Conservation (phyloP, 345 rosid species). For the Ceriops tagal region DNA sequence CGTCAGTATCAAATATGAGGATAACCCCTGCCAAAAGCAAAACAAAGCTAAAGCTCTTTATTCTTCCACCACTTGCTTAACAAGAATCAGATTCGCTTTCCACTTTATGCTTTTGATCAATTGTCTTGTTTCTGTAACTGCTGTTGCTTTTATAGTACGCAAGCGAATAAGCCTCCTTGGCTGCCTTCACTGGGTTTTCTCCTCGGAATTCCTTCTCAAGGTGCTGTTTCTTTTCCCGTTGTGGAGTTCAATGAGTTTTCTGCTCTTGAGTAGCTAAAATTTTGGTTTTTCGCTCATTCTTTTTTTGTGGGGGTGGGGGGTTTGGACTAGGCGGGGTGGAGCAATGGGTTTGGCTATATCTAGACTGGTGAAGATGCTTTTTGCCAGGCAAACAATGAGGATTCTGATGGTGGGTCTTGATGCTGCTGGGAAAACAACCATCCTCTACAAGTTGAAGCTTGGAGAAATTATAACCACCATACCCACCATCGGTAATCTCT, state of each 20-base stretch:
- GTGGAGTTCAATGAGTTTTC: background rate
- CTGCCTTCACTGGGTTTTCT: conserved; percentile 13
- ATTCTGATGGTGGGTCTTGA: conserved; percentile 78
- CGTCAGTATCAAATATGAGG: background rate
- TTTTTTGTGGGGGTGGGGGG: too few relatives aligned
- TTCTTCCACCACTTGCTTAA: conserved; percentile 23
- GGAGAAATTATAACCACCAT: conserved; percentile 72
- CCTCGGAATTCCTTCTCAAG: background rate
- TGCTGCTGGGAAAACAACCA: conserved; percentile 79
- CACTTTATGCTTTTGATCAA: conserved; percentile 15
- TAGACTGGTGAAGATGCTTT: conserved; percentile 40
- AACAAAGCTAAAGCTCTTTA: conserved; percentile 25
- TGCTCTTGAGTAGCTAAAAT: too few relatives aligned
- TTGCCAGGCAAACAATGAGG: conserved; percentile 66
- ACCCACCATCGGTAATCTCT: conserved; percentile 60
- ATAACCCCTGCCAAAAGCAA: conserved; percentile 12
- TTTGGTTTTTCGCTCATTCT: background rate
- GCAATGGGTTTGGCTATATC: conserved; percentile 53
- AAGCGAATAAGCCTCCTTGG: background rate
- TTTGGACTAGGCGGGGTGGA: conserved; percentile 9
- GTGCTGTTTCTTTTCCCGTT: background rate
- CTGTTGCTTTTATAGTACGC: conserved; percentile 3
- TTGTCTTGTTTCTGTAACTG: background rate
- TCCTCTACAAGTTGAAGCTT: conserved; percentile 68
- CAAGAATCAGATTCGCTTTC: conserved; percentile 32